Evolutionary conservation across 1,284 basidiomycete genomes (phyloP), one percentile per base, ranked within the genome.

Genomic region (Tetrapyrgos nigripes): DNA sequence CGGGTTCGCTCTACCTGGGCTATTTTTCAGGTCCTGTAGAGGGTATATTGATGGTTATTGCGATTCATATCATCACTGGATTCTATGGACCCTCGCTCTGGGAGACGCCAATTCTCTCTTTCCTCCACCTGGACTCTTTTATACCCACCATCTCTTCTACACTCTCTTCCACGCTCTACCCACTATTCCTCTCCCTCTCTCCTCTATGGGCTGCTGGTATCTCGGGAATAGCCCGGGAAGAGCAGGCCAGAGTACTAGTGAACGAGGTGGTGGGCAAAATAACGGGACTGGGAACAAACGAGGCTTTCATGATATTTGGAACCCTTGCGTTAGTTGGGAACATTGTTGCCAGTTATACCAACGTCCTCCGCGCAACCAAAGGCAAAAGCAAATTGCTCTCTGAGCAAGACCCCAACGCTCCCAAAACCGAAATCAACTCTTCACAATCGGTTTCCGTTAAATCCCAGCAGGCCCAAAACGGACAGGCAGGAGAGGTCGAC

Each of bases 21-120:
- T 87, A 90, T 27, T 98, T 97, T 75, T 97, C 94, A 9, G 97
- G 97, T 0, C 97, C 97, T 0, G 94, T 98, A 1, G 97, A 98
- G 74, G 97, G 97, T 9, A 98, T 99, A 66, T 77, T 99, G 50
- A 85, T 98, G 74, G 90, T 98, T 59, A 83, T 91, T 27, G 72
- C 68, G 11, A 87, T 98, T 59, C 98, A 92, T 75, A 66, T 88
- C 24, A 77, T 97, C 56, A 92, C 93, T 11, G 95, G 91, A 21
- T 9, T 3, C 23, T 23, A 53, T 1, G 91, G 92, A 6, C 87
- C 94, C 2, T 74, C 82, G 1, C 91, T 98, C 73, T 98, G 96
- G 95, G 92, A 96, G 65, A 83, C 84, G 19, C 84, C 83, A 21
- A 74, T 94, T 56, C 79, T 93, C 43, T 83, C 86, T 1, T 76